phyloP scores from a whole-genome alignment of 441 rosid genomes.

The Pelargonium myrrhifolium region DNA sequence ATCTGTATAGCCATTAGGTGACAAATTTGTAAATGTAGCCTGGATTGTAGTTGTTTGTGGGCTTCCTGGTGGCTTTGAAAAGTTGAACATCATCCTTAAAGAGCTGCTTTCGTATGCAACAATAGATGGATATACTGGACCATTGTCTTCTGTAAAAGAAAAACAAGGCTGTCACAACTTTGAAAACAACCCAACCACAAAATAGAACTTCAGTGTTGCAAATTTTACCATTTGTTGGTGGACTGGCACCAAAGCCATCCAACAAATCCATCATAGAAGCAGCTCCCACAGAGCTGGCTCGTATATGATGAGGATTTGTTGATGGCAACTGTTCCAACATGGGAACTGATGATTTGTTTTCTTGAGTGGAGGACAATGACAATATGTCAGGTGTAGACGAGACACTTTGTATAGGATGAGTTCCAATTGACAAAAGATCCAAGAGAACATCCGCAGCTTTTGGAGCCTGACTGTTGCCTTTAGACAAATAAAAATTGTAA shows the following conservation, averaged over 20 bases:
- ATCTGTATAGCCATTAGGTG: slow-evolving; percentile 53
- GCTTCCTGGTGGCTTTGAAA: slow-evolving; percentile 72
- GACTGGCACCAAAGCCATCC: slow-evolving; percentile 67
- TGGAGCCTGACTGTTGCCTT: slow-evolving; percentile 57
- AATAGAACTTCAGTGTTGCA: slow-evolving; percentile 15
- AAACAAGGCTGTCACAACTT: slow-evolving; percentile 19
- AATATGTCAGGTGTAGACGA: slow-evolving; percentile 48
- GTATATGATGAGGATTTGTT: slow-evolving; percentile 30
- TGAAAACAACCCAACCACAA: slow-evolving; percentile 10
- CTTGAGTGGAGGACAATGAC: slow-evolving; percentile 33
- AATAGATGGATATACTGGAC: slow-evolving; percentile 63
- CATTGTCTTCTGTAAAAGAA: slow-evolving; percentile 59
- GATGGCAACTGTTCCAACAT: slow-evolving; percentile 46
- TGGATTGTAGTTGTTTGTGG: slow-evolving; percentile 57
- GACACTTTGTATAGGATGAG: slow-evolving; percentile 47
- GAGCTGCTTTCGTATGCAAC: slow-evolving; percentile 83
- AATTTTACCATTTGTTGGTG: slow-evolving; percentile 48
- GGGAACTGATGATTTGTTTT: slow-evolving; percentile 30
- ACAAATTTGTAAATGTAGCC: slow-evolving; percentile 74
- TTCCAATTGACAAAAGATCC: slow-evolving; percentile 85
- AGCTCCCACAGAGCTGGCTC: slow-evolving; percentile 35
- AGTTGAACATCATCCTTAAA: slow-evolving; percentile 68
- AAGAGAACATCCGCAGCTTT: slow-evolving; percentile 72
- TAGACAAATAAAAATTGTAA: slow-evolving; percentile 3
- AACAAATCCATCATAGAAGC: slow-evolving; percentile 68